Evolutionary conservation across 2,329 filamentous ascomycete genomes (phyloP).

Genomic region (Chrysoporthe puriensis): DNA sequence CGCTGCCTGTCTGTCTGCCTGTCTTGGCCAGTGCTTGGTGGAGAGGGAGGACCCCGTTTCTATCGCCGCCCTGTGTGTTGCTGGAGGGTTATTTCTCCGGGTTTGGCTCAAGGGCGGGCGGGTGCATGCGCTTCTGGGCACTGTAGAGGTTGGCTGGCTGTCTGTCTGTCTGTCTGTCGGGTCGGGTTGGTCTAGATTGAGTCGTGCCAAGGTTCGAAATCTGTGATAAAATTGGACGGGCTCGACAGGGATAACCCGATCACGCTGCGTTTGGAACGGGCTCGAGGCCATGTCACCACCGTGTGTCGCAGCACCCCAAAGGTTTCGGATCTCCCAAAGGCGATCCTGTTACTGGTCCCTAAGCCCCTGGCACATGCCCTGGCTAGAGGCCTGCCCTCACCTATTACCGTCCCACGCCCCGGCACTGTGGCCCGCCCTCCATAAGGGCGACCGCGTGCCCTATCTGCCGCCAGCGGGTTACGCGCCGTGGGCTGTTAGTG

Average conservation of each 20-base stretch:
- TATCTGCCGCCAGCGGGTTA: not conserved
- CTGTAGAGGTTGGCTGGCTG: not conserved
- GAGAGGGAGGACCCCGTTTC: constrained; percentile 6
- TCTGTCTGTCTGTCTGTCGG: not conserved
- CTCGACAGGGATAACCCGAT: constrained; percentile 14
- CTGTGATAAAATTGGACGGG: constrained; percentile 16
- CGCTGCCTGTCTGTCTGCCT: not conserved
- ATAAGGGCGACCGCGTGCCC: not conserved
- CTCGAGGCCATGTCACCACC: constrained; percentile 13
- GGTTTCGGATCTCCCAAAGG: constrained; percentile 15
- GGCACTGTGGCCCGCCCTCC: not conserved
- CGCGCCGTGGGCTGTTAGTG: not conserved
- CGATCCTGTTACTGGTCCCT: not conserved
- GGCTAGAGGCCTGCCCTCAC: constrained; percentile 1
- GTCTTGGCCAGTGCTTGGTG: constrained; percentile 6
- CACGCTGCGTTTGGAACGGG: constrained; percentile 15
- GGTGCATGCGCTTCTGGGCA: not conserved
- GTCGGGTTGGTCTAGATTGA: not conserved
- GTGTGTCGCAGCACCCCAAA: constrained; percentile 11
- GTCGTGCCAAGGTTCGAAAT: not conserved
- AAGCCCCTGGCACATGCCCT: not conserved
- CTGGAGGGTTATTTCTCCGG: not conserved
- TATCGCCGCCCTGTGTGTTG: constrained; percentile 8
- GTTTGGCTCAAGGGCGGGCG: constrained; percentile 1
- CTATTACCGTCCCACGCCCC: not conserved